Conservation (phyloP, 306 rosid genomes). For the Trifolium fragiferum region DNA sequence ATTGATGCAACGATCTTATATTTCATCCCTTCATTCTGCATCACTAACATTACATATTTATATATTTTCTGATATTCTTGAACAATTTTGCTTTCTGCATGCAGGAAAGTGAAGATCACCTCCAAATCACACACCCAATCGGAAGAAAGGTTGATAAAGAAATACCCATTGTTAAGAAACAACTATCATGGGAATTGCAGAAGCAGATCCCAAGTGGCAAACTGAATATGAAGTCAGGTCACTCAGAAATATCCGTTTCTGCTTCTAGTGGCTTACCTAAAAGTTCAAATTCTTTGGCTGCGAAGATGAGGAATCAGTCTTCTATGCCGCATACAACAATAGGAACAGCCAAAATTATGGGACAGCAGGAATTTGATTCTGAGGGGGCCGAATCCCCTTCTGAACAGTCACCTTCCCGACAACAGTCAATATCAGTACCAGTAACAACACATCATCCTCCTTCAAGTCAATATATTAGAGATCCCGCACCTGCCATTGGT, state of each 20-base stretch:
- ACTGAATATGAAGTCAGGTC: slow-evolving; percentile 53
- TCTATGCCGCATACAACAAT: slow-evolving; percentile 45
- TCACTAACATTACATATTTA: not conserved
- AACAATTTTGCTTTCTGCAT: slow-evolving; percentile 20
- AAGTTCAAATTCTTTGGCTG: slow-evolving; percentile 51
- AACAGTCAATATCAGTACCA: slow-evolving; percentile 55
- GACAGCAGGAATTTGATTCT: slow-evolving; percentile 55
- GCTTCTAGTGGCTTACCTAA: slow-evolving; percentile 51
- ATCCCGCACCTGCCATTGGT: slow-evolving; percentile 47
- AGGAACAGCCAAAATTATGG: slow-evolving; percentile 56
- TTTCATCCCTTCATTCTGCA: not conserved
- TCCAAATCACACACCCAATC: slow-evolving; percentile 47
- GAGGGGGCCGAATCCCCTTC: slow-evolving; percentile 61
- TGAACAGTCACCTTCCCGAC: slow-evolving; percentile 61
- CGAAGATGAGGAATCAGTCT: slow-evolving; percentile 54
- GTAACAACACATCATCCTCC: slow-evolving; percentile 48
- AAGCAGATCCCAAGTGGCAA: slow-evolving; percentile 59
- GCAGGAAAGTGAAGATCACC: slow-evolving; percentile 73
- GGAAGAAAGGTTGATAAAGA: slow-evolving; percentile 55
- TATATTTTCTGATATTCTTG: not conserved
- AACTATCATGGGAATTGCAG: slow-evolving; percentile 69
- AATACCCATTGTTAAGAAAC: slow-evolving; percentile 59
- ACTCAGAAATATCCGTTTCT: slow-evolving; percentile 59
- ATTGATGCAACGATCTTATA: not conserved
- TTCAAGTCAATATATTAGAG: slow-evolving; percentile 61